phyloP scores from a whole-genome alignment of 768 basidiomycete genomes.

The Serendipita sp. region DNA sequence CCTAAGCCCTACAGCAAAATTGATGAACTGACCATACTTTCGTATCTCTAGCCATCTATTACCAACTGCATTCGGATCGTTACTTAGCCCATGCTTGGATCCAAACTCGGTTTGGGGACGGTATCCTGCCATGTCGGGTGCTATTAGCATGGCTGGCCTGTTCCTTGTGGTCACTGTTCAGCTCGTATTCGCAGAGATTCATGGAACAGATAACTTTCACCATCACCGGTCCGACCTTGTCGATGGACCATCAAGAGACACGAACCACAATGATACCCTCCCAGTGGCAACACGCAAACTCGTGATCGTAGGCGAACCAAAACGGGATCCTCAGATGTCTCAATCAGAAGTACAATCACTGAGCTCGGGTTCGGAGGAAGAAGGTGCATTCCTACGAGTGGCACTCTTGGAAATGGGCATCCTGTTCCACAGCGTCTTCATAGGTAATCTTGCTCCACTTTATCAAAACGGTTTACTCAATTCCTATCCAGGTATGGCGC shows the following conservation, averaged over 20 bases:
- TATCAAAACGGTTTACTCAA: background rate
- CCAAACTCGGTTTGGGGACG: background rate
- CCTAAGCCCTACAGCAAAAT: background rate
- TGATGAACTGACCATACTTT: background rate
- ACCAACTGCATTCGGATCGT: slow-evolving; percentile 3
- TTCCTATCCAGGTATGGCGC: background rate
- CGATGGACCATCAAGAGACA: background rate
- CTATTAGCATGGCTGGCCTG: background rate
- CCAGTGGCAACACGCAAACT: background rate
- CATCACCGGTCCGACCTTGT: background rate
- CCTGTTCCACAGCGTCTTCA: slow-evolving; percentile 1
- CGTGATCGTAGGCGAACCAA: background rate
- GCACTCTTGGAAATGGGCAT: background rate
- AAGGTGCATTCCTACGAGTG: background rate
- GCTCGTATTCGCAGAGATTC: slow-evolving; percentile 1
- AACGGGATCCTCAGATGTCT: background rate
- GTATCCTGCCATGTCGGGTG: background rate
- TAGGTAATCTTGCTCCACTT: background rate
- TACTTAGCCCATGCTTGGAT: slow-evolving; percentile 3
- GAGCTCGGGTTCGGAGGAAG: background rate
- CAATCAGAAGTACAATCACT: background rate
- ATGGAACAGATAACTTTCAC: background rate
- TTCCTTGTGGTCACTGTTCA: background rate
- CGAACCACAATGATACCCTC: background rate
- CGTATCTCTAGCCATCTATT: background rate